Evolutionary conservation across 1,284 basidiomycete species (phyloP).

Genomic region (Heterobasidion irregulare): DNA sequence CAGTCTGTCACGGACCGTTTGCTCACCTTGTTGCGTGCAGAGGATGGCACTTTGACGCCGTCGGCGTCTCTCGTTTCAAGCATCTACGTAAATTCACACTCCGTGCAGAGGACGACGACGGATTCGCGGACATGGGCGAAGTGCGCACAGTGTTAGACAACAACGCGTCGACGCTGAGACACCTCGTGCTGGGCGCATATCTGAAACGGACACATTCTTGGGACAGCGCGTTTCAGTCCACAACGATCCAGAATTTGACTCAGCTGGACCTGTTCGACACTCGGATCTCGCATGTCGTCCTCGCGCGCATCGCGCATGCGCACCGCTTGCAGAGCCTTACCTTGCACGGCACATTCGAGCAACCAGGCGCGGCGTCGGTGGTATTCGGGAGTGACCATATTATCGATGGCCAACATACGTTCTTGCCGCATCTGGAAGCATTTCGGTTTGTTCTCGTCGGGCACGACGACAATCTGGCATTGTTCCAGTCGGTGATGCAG

Average conservation of each 20-base stretch:
- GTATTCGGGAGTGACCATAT: slow-evolving; percentile 58
- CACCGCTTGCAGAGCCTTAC: slow-evolving; percentile 51
- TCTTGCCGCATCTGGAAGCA: slow-evolving; percentile 49
- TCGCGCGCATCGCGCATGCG: slow-evolving; percentile 53
- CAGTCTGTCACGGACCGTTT: not conserved
- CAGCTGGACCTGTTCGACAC: slow-evolving; percentile 63
- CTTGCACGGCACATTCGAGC: slow-evolving; percentile 55
- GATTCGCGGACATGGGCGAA: slow-evolving; percentile 58
- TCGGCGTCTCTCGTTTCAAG: slow-evolving; percentile 53
- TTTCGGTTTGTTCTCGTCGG: slow-evolving; percentile 57
- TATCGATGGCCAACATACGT: slow-evolving; percentile 45
- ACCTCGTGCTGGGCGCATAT: slow-evolving; percentile 59
- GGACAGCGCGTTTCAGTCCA: slow-evolving; percentile 54
- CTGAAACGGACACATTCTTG: slow-evolving; percentile 52
- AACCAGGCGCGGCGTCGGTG: slow-evolving; percentile 45
- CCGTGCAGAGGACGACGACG: slow-evolving; percentile 61
- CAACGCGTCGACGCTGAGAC: slow-evolving; percentile 47
- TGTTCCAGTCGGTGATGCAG: slow-evolving; percentile 45
- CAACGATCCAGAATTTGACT: slow-evolving; percentile 53
- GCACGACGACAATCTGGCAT: slow-evolving; percentile 43
- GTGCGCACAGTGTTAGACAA: slow-evolving; percentile 54
- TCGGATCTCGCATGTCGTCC: slow-evolving; percentile 50
- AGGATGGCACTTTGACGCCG: slow-evolving; percentile 62
- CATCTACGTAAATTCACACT: slow-evolving; percentile 55
- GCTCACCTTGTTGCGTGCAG: slow-evolving; percentile 15